Base-by-base conservation (phyloP, 129 eudicot species). In the Helianthus tuberosus region DNA sequence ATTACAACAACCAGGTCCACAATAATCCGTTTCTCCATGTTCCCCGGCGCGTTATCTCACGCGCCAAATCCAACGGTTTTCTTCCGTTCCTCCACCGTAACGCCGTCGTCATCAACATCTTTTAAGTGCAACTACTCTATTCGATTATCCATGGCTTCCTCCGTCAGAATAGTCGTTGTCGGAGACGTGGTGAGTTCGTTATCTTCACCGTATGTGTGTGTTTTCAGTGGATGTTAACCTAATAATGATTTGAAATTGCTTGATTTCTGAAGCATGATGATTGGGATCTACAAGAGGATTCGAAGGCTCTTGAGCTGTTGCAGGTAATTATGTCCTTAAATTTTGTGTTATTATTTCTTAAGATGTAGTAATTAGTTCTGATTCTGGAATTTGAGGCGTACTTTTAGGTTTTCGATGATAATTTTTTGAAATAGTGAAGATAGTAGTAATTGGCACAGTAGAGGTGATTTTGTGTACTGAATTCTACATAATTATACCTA, bases 151-250 rank as follows among this genome's bases (percentile, higher is more conserved):
- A 89, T 92, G 97, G 81, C 93, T 6, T 36, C 86, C 55, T 75
- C 96, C 77, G 85, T 76, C 74, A 82, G 98, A 29, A 88, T 93
- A 61, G 97, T 91, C 68, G 69, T 93, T 73, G 93, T 93, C 51
- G 98, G 98, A 66, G 98, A 93, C 77, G 87, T 85, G 11, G 98
- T 93, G 75, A 89, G 87, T 63, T 68, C 47, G 72, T 66, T 5
- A 66, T 64, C 55, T 77, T 62, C 64, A n/a, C 46, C 20, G 15
- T 64, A 16, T 51, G 74, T 54, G 44, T 72, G 14, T 50, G 50
- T 48, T 51, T 9, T 32, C 48, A 1, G 38, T 69, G 15, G 32
- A 66, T 76, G 10, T 8, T 70, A 7, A 35, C 20, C 71, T 32
- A 51, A 46, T 47, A 67, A 23, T 71, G 35, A 38, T 35, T 35